phyloP scores from a whole-genome alignment of 257 asterid species.

The Ballota nigra region DNA sequence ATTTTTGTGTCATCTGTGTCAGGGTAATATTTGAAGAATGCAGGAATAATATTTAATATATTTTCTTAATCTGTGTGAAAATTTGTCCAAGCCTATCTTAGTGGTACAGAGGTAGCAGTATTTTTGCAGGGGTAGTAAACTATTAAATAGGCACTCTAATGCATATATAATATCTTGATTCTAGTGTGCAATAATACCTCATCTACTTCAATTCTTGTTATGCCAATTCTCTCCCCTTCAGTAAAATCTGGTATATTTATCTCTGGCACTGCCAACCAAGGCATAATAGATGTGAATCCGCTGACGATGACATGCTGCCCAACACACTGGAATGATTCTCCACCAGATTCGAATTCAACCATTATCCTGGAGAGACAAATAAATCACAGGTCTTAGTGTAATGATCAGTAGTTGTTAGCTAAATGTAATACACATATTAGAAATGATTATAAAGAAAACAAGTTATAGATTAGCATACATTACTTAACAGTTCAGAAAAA shows the following conservation, averaged over 20 bases:
- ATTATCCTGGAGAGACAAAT: constrained; percentile 47
- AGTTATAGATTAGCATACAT: background rate
- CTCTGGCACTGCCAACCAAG: constrained; percentile 83
- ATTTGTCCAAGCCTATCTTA: no score
- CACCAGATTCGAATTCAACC: constrained; percentile 67
- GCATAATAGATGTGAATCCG: constrained; percentile 89
- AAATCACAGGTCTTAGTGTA: constrained; percentile 14
- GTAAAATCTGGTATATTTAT: constrained; percentile 70
- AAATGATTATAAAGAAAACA: background rate
- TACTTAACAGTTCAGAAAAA: background rate
- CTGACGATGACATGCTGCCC: constrained; percentile 63
- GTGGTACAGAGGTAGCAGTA: no score
- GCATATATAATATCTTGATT: background rate
- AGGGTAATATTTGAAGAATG: no score
- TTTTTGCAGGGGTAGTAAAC: constrained; percentile 16
- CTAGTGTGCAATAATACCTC: constrained; percentile 47
- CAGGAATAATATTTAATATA: no score
- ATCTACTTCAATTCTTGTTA: constrained; percentile 61
- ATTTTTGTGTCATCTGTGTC: no score
- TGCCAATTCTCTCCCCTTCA: constrained; percentile 58
- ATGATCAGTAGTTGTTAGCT: constrained; percentile 6
- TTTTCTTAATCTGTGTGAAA: no score
- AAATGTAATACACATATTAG: background rate
- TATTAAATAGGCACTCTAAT: constrained; percentile 9
- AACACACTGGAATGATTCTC: constrained; percentile 67